Base-by-base conservation (phyloP, 176 grass and related monocot species). In the Triticum timopheevii region DNA sequence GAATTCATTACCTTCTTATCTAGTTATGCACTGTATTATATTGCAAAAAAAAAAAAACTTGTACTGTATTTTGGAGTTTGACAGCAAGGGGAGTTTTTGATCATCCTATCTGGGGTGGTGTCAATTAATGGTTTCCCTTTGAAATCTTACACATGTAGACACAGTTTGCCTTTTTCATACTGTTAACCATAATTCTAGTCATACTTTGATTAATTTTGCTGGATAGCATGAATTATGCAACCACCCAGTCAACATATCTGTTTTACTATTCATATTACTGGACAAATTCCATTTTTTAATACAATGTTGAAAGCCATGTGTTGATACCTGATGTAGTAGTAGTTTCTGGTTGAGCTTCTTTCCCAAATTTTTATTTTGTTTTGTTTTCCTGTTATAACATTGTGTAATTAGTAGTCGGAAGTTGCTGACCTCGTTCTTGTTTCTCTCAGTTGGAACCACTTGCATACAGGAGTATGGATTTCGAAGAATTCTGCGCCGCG, bases 401-500 rank as follows among this genome's bases (percentile, higher is more conserved):
- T 47, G 23, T 89, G 7, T 4, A 61, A 69, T 80, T 83, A 34
- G 70, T 75, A 31, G 44, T 65, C 72, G 10, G 10, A 82, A 34
- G 35, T 84, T 78, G 36, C 63, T 79, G 33, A 79, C 71, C 3
- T 79, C 19, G 13, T 69, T 76, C 3, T 78, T 88, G 80, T 83
- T 22, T 85, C 10, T 76, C 70, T 31, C 86, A 99, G 97, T 67
- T 99, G 94, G 97, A 99, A 80, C 94, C 92, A 2, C 97, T 99
- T 65, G 82, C 90, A 22, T 96, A 94, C 80, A 92, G 90, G 86
- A 92, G 78, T 83, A 93, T 99, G 94, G 94, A 99, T 61, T 99
- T 96, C 11, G 94, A 99, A 82, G 97, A 99, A 83, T 99, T 99
- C 74, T 99, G 97, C 85, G 92, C 97, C 39, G 97, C 97, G 44